Evolutionary conservation across 768 basidiomycete genomes (phyloP).

Genomic region (Suillus weaverae): DNA sequence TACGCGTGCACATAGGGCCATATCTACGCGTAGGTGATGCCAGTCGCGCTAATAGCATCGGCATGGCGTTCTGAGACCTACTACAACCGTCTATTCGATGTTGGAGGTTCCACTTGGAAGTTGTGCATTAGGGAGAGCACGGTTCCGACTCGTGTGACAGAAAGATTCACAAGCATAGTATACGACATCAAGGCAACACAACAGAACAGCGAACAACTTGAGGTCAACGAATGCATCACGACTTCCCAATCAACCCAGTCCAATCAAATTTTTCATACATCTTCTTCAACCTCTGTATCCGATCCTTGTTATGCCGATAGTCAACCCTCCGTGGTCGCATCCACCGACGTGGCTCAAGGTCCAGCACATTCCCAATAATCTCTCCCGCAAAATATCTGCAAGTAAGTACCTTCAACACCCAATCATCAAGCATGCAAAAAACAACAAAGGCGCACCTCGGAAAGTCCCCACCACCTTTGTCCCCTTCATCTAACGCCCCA

Average conservation of each 20-base stretch:
- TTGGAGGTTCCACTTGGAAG: neutral
- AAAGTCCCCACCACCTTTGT: slow-evolving; percentile 90
- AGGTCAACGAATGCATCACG: neutral
- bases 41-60: neutral
- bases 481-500: slow-evolving; percentile 76
- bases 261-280: slow-evolving; percentile 81
- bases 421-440: neutral
- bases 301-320: slow-evolving; percentile 62
- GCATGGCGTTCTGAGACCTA: neutral
- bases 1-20: neutral
- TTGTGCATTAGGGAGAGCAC: neutral
- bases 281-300: slow-evolving; percentile 68
- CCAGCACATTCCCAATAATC: slow-evolving; percentile 90
- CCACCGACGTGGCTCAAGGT: slow-evolving; percentile 86
- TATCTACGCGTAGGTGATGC: neutral
- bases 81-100: neutral
- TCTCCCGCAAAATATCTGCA: slow-evolving; percentile 90
- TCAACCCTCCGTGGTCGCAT: slow-evolving; percentile 76
- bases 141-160: neutral
- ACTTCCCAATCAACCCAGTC: slow-evolving; percentile 68
- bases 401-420: slow-evolving; percentile 8
- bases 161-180: neutral
- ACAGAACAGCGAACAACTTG: neutral
- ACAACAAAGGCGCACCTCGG: slow-evolving; percentile 57
- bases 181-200: neutral